Conservation (phyloP, 2,329 filamentous ascomycete genomes). For the Sordariomycetes sp. region DNA sequence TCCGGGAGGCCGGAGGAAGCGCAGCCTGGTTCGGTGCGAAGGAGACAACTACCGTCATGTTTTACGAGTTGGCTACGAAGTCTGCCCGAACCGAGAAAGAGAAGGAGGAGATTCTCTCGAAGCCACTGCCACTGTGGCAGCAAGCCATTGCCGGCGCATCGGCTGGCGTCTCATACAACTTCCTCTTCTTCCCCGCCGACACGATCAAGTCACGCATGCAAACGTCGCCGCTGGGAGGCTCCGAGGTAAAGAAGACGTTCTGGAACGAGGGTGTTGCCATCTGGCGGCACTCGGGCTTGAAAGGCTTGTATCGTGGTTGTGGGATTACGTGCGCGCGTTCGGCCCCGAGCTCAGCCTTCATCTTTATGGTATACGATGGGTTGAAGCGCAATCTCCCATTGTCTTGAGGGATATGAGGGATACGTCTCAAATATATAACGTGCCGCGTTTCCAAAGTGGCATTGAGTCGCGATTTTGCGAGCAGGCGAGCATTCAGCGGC, state of each 20-base stretch:
- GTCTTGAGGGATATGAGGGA: slow-evolving; percentile 14
- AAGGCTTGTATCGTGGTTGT: slow-evolving; percentile 85
- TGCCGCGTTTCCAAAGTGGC: background rate
- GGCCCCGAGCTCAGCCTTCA: slow-evolving; percentile 93
- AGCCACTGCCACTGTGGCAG: slow-evolving; percentile 69
- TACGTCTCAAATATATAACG: background rate
- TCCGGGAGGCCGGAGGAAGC: slow-evolving; percentile 86
- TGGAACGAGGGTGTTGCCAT: slow-evolving; percentile 60
- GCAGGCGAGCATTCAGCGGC: no score
- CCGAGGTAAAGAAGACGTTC: slow-evolving; percentile 55
- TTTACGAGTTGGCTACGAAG: slow-evolving; percentile 48
- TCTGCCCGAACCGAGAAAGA: slow-evolving; percentile 26
- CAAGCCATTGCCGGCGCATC: slow-evolving; percentile 80
- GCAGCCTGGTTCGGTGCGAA: slow-evolving; percentile 94
- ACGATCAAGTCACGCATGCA: slow-evolving; percentile 98
- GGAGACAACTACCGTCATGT: slow-evolving; percentile 66
- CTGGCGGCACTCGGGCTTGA: slow-evolving; percentile 76
- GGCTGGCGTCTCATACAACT: slow-evolving; percentile 92
- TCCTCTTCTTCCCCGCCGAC: slow-evolving; percentile 93
- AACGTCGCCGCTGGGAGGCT: slow-evolving; percentile 61
- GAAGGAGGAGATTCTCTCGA: slow-evolving; percentile 29
- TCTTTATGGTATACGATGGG: slow-evolving; percentile 91
- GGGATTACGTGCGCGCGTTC: slow-evolving; percentile 85
- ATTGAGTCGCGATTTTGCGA: no score
- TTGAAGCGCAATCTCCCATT: slow-evolving; percentile 61